A percentile compares a stretch with the other conserved stretches of the same genome.
These are phyloP conservation scores for Penicillium longicatenatum DNA, from an alignment of 495 filamentous ascomycete genomes.

Conservation along the genomic window DNA sequence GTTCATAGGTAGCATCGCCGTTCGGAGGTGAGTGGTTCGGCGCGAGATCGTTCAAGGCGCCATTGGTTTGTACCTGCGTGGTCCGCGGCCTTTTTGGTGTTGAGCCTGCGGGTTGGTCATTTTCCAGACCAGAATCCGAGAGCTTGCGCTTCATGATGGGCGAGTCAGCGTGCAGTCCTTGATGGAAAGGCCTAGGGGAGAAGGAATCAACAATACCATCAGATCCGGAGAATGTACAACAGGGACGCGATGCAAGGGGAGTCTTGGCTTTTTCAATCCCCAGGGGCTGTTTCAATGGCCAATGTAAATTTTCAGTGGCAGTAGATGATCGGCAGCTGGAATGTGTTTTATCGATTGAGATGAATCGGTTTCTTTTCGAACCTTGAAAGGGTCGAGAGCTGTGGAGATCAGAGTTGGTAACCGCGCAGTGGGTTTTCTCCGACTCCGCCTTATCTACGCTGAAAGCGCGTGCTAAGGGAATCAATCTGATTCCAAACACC, in stretches of 20 bases:
- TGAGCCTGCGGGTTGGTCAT: constrained; percentile 40
- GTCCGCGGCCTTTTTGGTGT: constrained; percentile 45
- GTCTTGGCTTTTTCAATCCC: background rate
- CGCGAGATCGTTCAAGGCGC: constrained; percentile 30
- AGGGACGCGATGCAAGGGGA: constrained; percentile 33
- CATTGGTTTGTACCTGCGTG: constrained; percentile 28
- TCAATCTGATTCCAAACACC: background rate
- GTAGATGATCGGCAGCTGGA: constrained; percentile 16
- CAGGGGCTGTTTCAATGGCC: constrained; percentile 10
- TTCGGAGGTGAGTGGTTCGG: constrained; percentile 19
- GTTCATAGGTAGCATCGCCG: constrained; percentile 28
- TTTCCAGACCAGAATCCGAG: constrained; percentile 40
- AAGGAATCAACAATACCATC: constrained; percentile 43
- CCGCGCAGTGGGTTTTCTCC: constrained; percentile 6
- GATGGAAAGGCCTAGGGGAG: constrained; percentile 19
- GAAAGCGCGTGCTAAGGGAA: background rate
- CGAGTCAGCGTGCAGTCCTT: constrained; percentile 21
- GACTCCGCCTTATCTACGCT: constrained; percentile 6
- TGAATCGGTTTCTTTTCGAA: background rate
- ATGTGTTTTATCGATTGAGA: constrained; percentile 9
- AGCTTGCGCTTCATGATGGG: constrained; percentile 49
- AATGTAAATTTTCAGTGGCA: constrained; percentile 5
- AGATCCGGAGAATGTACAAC: constrained; percentile 36
- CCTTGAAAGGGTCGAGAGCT: background rate
- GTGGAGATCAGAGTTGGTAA: constrained; percentile 6